These are phyloP conservation scores for Cicer yamashitae DNA, from an alignment of 306 rosid genomes.

Conservation along the genomic window DNA sequence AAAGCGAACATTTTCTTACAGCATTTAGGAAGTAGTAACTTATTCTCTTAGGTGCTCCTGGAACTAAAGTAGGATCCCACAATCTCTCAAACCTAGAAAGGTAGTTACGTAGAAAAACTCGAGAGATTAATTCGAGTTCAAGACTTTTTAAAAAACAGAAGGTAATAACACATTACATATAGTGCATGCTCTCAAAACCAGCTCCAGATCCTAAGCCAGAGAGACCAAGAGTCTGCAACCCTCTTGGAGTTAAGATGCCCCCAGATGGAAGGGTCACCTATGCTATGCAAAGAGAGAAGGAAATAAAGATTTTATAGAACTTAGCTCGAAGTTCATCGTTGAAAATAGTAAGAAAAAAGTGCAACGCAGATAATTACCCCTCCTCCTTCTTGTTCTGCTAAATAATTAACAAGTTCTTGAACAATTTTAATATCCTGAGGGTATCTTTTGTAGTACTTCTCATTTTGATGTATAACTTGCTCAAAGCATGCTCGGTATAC, in stretches of 20 bases:
- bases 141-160: constrained; percentile 4
- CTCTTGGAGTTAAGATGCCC: constrained; percentile 83
- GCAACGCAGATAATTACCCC: constrained; percentile 60
- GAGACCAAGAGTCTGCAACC: constrained; percentile 88
- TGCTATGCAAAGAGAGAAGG: constrained; percentile 45
- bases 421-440: constrained; percentile 83
- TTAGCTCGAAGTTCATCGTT: constrained; percentile 34
- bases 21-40: constrained; percentile 73
- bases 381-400: constrained; percentile 76
- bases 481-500: constrained; percentile 80
- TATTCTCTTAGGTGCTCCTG: constrained; percentile 75
- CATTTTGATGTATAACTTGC: constrained; percentile 71
- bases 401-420: constrained; percentile 78
- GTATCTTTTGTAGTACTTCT: constrained; percentile 92
- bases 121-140: constrained; percentile 30
- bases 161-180: constrained; percentile 61
- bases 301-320: constrained; percentile 33
- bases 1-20: constrained; percentile 60
- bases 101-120: constrained; percentile 20
- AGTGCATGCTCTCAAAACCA: constrained; percentile 94
- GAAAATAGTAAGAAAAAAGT: constrained; percentile 43
- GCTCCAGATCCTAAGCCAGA: constrained; percentile 74
- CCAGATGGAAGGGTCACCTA: constrained; percentile 95
- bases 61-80: constrained; percentile 92
- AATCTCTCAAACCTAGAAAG: constrained; percentile 80